These are phyloP conservation scores for Phytophthora sp. DNA, from an alignment of 352 stramenopile genomes.

Conservation along the genomic window DNA sequence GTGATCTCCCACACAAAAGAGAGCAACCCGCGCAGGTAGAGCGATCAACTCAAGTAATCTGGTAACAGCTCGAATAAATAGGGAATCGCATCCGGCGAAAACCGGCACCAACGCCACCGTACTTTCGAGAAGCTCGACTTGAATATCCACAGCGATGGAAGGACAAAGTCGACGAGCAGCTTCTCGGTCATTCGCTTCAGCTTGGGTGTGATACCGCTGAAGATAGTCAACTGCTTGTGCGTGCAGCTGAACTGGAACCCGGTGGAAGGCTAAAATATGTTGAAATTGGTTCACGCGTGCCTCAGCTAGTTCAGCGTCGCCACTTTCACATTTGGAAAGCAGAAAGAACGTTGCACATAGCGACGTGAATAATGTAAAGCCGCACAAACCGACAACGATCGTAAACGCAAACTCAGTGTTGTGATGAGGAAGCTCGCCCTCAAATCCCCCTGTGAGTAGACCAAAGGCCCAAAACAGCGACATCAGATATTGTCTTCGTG, in stretches of 20 bases:
- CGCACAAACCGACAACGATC: constrained; percentile 56
- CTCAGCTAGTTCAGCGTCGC: constrained; percentile 57
- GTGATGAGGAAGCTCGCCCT: constrained; percentile 61
- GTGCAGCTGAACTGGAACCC: constrained; percentile 54
- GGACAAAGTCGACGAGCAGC: constrained; percentile 63
- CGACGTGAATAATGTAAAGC: constrained; percentile 75
- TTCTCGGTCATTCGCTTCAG: constrained; percentile 67
- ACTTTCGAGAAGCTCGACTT: constrained; percentile 61
- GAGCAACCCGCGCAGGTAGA: constrained; percentile 55
- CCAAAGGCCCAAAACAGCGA: constrained; percentile 77
- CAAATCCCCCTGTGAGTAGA: constrained; percentile 58
- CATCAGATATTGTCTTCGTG: constrained; percentile 47
- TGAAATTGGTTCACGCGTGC: constrained; percentile 73
- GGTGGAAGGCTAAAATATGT: constrained; percentile 71
- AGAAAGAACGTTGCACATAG: constrained; percentile 80
- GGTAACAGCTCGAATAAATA: constrained; percentile 67
- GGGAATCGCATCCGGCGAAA: constrained; percentile 58
- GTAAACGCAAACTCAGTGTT: constrained; percentile 67
- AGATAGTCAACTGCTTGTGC: constrained; percentile 66
- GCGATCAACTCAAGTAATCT: constrained; percentile 63
- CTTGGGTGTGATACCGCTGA: constrained; percentile 69
- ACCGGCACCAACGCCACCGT: constrained; percentile 64
- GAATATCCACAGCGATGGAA: constrained; percentile 76
- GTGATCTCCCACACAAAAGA: constrained; percentile 64
- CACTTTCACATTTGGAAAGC: constrained; percentile 72